phyloP scores from a whole-genome alignment of 139 green algal genomes.

The Coelastrella sp. region DNA sequence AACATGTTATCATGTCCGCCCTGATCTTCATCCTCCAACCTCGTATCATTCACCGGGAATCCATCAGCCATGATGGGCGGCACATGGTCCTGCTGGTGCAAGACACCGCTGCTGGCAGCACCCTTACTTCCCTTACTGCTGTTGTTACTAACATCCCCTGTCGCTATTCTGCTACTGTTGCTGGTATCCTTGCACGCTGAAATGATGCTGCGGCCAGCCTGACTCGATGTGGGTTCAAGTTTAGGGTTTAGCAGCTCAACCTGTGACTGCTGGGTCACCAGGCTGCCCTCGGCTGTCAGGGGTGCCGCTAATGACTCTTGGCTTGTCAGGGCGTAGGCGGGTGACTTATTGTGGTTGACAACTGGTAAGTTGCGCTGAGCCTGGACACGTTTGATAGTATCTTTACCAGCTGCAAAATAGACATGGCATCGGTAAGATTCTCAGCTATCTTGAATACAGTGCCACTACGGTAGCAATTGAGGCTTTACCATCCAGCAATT shows the following conservation, averaged over 20 bases:
- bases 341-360: not conserved
- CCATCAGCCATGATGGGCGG: slow-evolving; percentile 37
- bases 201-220: slow-evolving; percentile 4
- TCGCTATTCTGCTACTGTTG: not conserved
- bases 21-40: not conserved
- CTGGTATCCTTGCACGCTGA: not conserved
- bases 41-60: slow-evolving; percentile 4
- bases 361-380: not conserved
- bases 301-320: not conserved
- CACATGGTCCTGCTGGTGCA: not conserved
- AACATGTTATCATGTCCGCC: not conserved
- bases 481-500: too few relatives aligned
- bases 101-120: not conserved
- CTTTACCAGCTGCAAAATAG: slow-evolving; percentile 31
- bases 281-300: not conserved
- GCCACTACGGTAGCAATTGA: too few relatives aligned
- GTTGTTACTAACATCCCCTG: not conserved
- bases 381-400: not conserved
- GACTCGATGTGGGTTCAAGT: slow-evolving; percentile 33
- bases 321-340: not conserved
- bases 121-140: not conserved
- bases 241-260: not conserved
- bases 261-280: not conserved
- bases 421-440: not conserved
- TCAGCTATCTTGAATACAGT: too few relatives aligned